Base-by-base conservation (phyloP, 2,329 filamentous ascomycete species). In the Cladosporium sp. region DNA sequence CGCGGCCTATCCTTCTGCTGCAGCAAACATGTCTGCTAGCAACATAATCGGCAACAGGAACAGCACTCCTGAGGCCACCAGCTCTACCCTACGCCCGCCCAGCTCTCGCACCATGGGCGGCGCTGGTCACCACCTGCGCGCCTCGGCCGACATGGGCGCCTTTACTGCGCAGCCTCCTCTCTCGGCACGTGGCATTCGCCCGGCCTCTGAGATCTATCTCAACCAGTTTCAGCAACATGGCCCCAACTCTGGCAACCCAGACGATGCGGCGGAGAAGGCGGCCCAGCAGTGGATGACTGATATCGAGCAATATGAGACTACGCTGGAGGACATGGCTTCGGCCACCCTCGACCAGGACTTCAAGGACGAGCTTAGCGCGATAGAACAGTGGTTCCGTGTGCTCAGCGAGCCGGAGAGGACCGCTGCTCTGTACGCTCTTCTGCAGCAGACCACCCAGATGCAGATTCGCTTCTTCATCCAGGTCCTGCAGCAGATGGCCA, bases 381-480 rank as follows among this genome's bases (percentile, higher is more conserved):
- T 99, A 71, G 94, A 99, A 78, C 94, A 99, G 80, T 99, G 94
- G 94, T 99, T 99, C 76, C 88, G 92, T 63, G 94, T 99, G 56
- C 80, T 99, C 64, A 97, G 93, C 71, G 94, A 97, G 77, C 92
- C 94, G 28, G 94, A 99, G 77, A 85, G 94, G 63, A 99, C 94
- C 19, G 94, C 94, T 62, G 94, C 94, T 51, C 79, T 97, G 60
- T 99, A 99, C 74, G 93, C 94, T 62, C 81, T 99, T 67, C 82
- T 99, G 61, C 94, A 99, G 79, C 94, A 99, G 81, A 97, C 94
- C 5, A 99, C 94, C 4, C 94, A 97, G 77, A 93, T 99, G 62
- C 94, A 99, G 78, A 96, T 97, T 72, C 88, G 94, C 58, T 99
- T 99, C 82, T 99, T 99, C 77, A 97, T 97, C 67, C 93, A 97